phyloP scores from a whole-genome alignment of 78 protist species.

The Dictyostelium firmibasis region DNA sequence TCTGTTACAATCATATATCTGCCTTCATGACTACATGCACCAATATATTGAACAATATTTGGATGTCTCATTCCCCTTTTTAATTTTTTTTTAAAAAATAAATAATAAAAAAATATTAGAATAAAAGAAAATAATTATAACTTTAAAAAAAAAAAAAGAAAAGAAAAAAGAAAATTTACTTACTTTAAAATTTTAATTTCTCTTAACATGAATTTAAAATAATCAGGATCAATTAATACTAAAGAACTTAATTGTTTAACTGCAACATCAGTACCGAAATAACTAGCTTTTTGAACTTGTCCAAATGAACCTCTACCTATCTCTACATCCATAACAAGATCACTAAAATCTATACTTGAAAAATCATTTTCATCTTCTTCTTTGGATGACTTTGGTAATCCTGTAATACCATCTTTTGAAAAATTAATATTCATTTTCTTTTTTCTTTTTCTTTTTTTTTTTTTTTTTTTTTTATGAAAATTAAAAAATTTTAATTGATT shows the following conservation, averaged over 20 bases:
- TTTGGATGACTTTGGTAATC: conserved; percentile 35
- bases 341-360: conserved; percentile 1
- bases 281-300: conserved; percentile 49
- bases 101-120: background rate
- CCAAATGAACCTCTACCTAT: conserved; percentile 77
- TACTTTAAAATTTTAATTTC: conserved; percentile 76
- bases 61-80: conserved; percentile 69
- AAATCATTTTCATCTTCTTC: conserved; percentile 40
- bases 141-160: background rate
- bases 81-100: no score
- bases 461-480: background rate
- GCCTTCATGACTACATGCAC: conserved; percentile 56
- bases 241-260: conserved; percentile 40
- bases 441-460: background rate
- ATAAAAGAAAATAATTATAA: background rate
- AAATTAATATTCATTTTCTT: conserved; percentile 1
- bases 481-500: no score
- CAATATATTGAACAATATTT: conserved; percentile 57
- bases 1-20: conserved; percentile 71
- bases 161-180: no score
- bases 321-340: conserved; percentile 31
- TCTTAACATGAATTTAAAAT: conserved; percentile 59
- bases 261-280: conserved; percentile 67
- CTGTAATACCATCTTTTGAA: conserved; percentile 28
- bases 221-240: conserved; percentile 52